Percentiles rank a stretch among this genome's conserved stretches.
phyloP scores from a whole-genome alignment of 2,329 filamentous ascomycete species.

The Pyricularia sp. region DNA sequence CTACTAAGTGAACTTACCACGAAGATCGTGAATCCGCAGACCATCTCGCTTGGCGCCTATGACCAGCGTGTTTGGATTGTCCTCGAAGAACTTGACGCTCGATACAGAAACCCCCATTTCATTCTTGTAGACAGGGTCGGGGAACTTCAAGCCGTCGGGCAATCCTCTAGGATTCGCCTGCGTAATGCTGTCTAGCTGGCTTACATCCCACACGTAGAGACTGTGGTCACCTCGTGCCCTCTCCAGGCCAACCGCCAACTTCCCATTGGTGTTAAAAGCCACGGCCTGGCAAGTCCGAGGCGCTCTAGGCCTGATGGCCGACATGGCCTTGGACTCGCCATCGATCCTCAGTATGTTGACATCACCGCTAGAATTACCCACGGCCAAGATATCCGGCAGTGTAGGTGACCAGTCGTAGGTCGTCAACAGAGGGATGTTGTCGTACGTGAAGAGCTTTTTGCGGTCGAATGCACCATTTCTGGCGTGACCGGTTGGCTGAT shows the following conservation, averaged over 20 bases:
- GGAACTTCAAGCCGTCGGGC: constrained; percentile 30
- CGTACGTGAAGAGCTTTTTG: constrained; percentile 42
- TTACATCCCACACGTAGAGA: constrained; percentile 72
- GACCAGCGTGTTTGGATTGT: constrained; percentile 61
- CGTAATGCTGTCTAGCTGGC: constrained; percentile 39
- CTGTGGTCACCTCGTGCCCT: constrained; percentile 71
- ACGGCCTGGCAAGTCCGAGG: constrained; percentile 70
- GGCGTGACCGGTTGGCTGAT: constrained; percentile 47
- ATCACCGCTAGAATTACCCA: constrained; percentile 63
- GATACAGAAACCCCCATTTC: constrained; percentile 63
- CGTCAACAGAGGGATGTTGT: constrained; percentile 49
- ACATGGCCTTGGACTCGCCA: constrained; percentile 50
- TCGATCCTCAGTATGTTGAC: constrained; percentile 64
- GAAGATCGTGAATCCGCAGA: constrained; percentile 63
- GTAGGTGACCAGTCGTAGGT: constrained; percentile 55
- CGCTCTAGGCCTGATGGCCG: constrained; percentile 59
- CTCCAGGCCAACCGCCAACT: constrained; percentile 68
- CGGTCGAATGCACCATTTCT: constrained; percentile 44
- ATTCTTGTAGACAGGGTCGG: constrained; percentile 44
- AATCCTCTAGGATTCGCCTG: constrained; percentile 29
- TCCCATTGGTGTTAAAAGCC: constrained; percentile 58
- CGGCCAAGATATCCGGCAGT: constrained; percentile 53
- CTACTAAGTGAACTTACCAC: constrained; percentile 37
- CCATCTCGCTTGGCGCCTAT: constrained; percentile 65
- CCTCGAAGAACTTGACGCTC: constrained; percentile 70